Evolutionary conservation across 2,329 filamentous ascomycete species (phyloP), one percentile per base, ranked within the genome.

Genomic region (Fusarium euwallaceae): DNA sequence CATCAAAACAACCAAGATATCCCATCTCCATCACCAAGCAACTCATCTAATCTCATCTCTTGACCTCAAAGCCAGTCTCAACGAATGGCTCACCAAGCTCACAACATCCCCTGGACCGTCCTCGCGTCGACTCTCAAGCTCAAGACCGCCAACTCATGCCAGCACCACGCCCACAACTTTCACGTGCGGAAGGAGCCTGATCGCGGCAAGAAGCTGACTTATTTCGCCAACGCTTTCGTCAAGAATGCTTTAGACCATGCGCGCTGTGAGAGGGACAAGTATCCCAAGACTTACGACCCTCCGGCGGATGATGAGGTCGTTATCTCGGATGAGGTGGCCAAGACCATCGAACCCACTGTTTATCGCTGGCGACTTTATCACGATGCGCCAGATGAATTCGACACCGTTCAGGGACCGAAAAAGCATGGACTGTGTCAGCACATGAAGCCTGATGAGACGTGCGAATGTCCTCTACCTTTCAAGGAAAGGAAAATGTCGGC

Each of bases 91-190:
- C 67, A 71, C 16, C 64, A 75, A 32, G 27, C 64, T 20, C 60
- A 65, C 4, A 62, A 36, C 11, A 34, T 75, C 3, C 72, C 70
- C 6, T 75, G 72, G 72, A 58, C 61, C 3, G 6, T 27, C n/a
- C 34, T 75, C 27, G 66, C 69, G 2, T 67, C 73, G 4, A 51
- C 63, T 0, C 48, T 76, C 11, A 51, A 76, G 43, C 22, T 76
- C 6, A 64, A 24, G 6, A 4, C 16, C 2, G 7, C 32, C 22
- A 76, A 74, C 22, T 2, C n/a, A 1, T 76, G 67, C 32, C 65
- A 76, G 24, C 51, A 69, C 2, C 36, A 32, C 4, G 73, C 73
- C 0, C 4, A 17, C 2, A 69, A 76, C n/a, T 55, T 76, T 6
- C 73, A 76, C 17, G 24, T 48, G 1, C 62, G 22, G n/a, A 39